Percentiles rank a stretch among this genome's conserved stretches.
Evolutionary conservation across 768 basidiomycete genomes (phyloP).

Genomic region (Polyporus arcularius): DNA sequence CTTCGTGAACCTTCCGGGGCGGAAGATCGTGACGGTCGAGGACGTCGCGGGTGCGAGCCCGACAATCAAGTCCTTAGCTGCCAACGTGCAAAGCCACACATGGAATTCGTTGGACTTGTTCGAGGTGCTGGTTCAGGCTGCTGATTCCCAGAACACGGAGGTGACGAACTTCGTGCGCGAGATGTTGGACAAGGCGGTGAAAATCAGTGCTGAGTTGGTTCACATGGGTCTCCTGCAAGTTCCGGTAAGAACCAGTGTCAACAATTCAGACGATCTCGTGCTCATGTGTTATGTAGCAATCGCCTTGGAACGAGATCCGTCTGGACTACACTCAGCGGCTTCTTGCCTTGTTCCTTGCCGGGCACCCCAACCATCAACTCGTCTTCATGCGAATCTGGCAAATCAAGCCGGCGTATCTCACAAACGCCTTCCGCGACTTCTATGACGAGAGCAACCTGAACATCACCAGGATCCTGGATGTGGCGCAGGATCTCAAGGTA

Average conservation of each 20-base stretch:
- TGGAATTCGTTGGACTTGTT: constrained; percentile 96
- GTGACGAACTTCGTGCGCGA: constrained; percentile 80
- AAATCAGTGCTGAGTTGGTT: constrained; percentile 91
- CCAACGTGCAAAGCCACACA: constrained; percentile 86
- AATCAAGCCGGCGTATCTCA: constrained; percentile 81
- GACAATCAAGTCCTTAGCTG: constrained; percentile 89
- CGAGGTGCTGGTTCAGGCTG: constrained; percentile 80
- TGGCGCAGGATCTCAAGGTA: constrained; percentile 93
- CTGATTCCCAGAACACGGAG: constrained; percentile 69
- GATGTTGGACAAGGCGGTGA: constrained; percentile 91
- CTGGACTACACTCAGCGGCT: constrained; percentile 85
- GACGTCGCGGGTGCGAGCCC: constrained; percentile 84
- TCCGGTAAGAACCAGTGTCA: constrained; percentile 54
- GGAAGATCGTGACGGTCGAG: constrained; percentile 82
- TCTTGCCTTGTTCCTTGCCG: constrained; percentile 86
- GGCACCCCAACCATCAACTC: constrained; percentile 92
- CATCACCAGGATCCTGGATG: constrained; percentile 91
- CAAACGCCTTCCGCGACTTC: constrained; percentile 87
- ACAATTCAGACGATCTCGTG: constrained; percentile 10
- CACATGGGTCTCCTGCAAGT: constrained; percentile 92
- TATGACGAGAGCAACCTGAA: constrained; percentile 92
- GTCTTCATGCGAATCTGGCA: constrained; percentile 98
- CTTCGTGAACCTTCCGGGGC: constrained; percentile 85
- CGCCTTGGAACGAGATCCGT: constrained; percentile 86
- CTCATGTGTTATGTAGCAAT: constrained; percentile 47